Percentiles rank a stretch among this genome's conserved stretches.
These are phyloP conservation scores for Amanita rubescens DNA, from an alignment of 768 basidiomycete species.

Conservation along the genomic window DNA sequence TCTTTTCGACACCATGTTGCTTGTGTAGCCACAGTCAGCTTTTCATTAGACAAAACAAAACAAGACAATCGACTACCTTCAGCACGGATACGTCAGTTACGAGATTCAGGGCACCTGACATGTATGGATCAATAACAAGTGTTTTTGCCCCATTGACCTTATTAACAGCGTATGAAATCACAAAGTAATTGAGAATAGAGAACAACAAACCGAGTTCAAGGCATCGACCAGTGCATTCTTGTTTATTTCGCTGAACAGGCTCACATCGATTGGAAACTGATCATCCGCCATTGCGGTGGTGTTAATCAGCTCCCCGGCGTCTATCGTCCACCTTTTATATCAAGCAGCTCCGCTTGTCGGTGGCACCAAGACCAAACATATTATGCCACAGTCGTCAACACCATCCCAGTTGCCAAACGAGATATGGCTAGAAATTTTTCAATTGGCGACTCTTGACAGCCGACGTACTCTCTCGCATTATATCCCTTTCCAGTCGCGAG, in stretches of 20 bases:
- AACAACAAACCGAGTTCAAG: conserved; percentile 62
- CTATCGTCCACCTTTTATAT: neutral
- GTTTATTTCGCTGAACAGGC: conserved; percentile 67
- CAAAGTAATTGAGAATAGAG: neutral
- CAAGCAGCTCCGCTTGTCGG: neutral
- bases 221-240: conserved; percentile 78
- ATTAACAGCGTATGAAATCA: conserved; percentile 1
- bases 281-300: neutral
- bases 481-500: conserved; percentile 38
- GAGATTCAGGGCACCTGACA: conserved; percentile 89
- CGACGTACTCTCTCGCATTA: conserved; percentile 22
- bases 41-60: neutral
- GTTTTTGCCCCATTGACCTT: conserved; percentile 94
- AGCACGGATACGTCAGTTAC: conserved; percentile 91
- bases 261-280: conserved; percentile 44
- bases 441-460: conserved; percentile 30
- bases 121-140: conserved; percentile 80
- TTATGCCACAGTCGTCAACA: too few relatives aligned
- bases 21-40: conserved; percentile 20
- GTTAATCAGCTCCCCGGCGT: too few relatives aligned
- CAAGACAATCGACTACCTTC: conserved; percentile 48
- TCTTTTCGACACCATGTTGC: conserved; percentile 99
- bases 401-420: conserved; percentile 37
- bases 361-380: neutral
- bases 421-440: conserved; percentile 47